A percentile compares a stretch with the other conserved stretches of the same genome.
phyloP scores from a whole-genome alignment of 2,329 filamentous ascomycete genomes.

The Exophiala mesophila region DNA sequence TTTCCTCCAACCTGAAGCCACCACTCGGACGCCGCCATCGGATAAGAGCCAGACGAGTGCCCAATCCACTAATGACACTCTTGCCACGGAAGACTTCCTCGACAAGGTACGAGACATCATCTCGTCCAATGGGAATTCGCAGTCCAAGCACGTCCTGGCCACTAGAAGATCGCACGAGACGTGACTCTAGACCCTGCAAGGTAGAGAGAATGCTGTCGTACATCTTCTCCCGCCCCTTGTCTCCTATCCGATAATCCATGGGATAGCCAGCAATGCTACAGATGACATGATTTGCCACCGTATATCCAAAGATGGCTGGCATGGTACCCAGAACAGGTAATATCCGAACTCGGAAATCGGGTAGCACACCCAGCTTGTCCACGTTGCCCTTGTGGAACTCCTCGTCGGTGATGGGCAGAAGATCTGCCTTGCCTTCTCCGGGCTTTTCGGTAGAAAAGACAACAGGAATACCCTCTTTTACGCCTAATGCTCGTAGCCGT shows the following conservation, averaged over 20 bases:
- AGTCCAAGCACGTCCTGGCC: conserved; percentile 61
- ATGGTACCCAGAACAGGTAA: conserved; percentile 92
- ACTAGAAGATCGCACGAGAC: conserved; percentile 52
- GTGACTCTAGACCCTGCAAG: conserved; percentile 74
- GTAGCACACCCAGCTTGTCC: conserved; percentile 78
- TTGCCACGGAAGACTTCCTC: conserved; percentile 84
- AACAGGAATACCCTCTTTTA: conserved; percentile 80
- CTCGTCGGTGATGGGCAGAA: conserved; percentile 80
- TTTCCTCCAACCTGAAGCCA: conserved; percentile 58
- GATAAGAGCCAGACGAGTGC: conserved; percentile 72
- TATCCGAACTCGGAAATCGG: conserved; percentile 92
- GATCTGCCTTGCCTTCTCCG: conserved; percentile 81
- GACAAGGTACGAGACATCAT: conserved; percentile 80
- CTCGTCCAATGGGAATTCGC: conserved; percentile 69
- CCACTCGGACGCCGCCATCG: conserved; percentile 67
- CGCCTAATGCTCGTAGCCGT: conserved; percentile 68
- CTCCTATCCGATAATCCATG: conserved; percentile 67
- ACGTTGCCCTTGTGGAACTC: conserved; percentile 84
- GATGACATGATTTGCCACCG: conserved; percentile 87
- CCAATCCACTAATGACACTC: conserved; percentile 75
- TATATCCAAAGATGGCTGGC: conserved; percentile 93
- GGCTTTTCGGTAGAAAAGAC: conserved; percentile 91
- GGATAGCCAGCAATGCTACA: conserved; percentile 77
- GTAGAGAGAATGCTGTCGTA: conserved; percentile 76
- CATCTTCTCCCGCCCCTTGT: conserved; percentile 82